phyloP scores from a whole-genome alignment of 2,329 filamentous ascomycete genomes.

The Trichoderma asperellum region DNA sequence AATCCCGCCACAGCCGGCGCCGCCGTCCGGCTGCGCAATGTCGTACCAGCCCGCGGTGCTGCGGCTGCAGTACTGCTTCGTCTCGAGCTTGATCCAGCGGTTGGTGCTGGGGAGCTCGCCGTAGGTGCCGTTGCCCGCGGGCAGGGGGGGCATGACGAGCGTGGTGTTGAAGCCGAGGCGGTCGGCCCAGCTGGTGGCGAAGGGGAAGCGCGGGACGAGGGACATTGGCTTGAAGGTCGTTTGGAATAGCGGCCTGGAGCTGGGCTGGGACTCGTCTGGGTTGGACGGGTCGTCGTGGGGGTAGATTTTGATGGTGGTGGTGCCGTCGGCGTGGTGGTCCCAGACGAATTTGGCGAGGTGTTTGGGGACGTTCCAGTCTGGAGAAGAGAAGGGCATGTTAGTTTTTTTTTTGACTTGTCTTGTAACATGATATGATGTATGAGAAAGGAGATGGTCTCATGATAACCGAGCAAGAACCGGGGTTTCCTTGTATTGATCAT shows the following conservation, averaged over 20 bases:
- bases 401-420: not conserved
- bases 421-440: not conserved
- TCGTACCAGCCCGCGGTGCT: conserved; percentile 54
- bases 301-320: conserved; percentile 49
- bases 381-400: not conserved
- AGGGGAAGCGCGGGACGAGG: conserved; percentile 50
- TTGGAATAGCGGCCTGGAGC: conserved; percentile 49
- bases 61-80: conserved; percentile 37
- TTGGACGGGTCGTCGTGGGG: conserved; percentile 45
- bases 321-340: conserved; percentile 42
- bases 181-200: conserved; percentile 45
- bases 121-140: conserved; percentile 44
- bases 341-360: conserved; percentile 58
- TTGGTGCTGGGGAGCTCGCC: conserved; percentile 52
- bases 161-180: conserved; percentile 49
- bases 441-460: not conserved
- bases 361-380: conserved; percentile 61
- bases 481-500: no score
- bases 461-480: not conserved
- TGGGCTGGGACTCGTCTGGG: conserved; percentile 40
- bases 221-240: conserved; percentile 49
- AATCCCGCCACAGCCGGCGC: conserved; percentile 31
- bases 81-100: conserved; percentile 49
- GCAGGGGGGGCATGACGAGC: conserved; percentile 56
- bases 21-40: conserved; percentile 44